Evolutionary conservation across 2,329 filamentous ascomycete species (phyloP).

Genomic region (Ascochyta clinopodiicola): DNA sequence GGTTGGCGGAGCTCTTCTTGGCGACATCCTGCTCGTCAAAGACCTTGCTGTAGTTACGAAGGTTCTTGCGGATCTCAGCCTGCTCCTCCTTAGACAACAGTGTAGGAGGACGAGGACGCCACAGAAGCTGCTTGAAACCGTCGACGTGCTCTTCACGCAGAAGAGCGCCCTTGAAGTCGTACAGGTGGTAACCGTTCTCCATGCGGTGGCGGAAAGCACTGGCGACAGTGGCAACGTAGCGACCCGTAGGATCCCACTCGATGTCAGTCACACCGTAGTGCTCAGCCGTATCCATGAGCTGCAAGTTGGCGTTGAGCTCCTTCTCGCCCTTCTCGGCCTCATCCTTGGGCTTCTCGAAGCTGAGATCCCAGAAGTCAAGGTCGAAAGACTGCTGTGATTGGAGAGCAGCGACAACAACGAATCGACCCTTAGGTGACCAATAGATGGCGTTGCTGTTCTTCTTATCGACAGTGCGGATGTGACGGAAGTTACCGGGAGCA

Average conservation of each 20-base stretch:
- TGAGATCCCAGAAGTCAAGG: constrained; percentile 96
- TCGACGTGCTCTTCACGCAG: constrained; percentile 91
- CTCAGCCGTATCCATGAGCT: constrained; percentile 90
- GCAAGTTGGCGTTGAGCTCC: constrained; percentile 91
- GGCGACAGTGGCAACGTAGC: constrained; percentile 91
- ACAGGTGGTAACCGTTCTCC: constrained; percentile 99
- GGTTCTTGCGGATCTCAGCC: constrained; percentile 96
- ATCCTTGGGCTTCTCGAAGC: constrained; percentile 78
- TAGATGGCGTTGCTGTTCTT: constrained; percentile 99
- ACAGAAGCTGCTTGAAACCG: constrained; percentile 97
- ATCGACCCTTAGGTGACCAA: constrained; percentile 95
- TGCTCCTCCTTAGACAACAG: constrained; percentile 96
- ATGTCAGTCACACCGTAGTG: constrained; percentile 98
- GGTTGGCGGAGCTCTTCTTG: constrained; percentile 90
- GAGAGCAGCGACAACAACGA: constrained; percentile 92
- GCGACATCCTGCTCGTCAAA: constrained; percentile 97
- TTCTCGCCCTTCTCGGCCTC: constrained; percentile 94
- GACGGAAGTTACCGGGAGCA: constrained; percentile 90
- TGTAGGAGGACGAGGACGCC: constrained; percentile 90
- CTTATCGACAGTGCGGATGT: constrained; percentile 93
- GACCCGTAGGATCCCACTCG: constrained; percentile 96
- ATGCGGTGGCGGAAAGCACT: constrained; percentile 96
- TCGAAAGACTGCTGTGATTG: constrained; percentile 93
- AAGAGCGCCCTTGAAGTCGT: constrained; percentile 91
- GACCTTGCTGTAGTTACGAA: constrained; percentile 91